Base-by-base conservation (phyloP, 768 basidiomycete genomes). In the Collybia nuda region DNA sequence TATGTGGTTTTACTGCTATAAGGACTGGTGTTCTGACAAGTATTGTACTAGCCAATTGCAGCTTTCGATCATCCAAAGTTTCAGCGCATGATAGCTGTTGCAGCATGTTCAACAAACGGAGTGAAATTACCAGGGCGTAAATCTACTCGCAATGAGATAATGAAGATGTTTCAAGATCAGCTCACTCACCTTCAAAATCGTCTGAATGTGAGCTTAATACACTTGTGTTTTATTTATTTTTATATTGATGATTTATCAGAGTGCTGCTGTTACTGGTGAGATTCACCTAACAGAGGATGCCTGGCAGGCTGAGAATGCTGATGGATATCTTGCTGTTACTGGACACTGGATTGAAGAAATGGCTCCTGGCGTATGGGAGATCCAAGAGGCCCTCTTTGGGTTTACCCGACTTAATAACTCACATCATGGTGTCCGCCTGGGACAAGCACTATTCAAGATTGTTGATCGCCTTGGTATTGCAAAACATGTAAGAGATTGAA, bases 241-340 rank as follows among this genome's bases (percentile, higher is more conserved):
- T 19, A 32, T 9, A 3, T 28, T 44, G 6, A 35, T 18, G 28
- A 15, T 18, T 29, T 23, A 32, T 19, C 3, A 40, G 29, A 32
- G 24, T 29, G 12, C 28, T 6, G 29, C 32, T 15, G 39, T 51
- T 19, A 26, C 5, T 2, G 43, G 50, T 1, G 41, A 42, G 12
- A 60, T 72, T n/a, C 69, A 52, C 26, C 43, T 72, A 1, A 76
- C 74, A 0, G 70, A 67, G 48, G 68, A 77, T 47, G 67, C 62
- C 1, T 76, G 73, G 74, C 69, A 72, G 41, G 76, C 75, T 0
- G 52, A 42, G 6, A 75, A 74, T 49, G 52, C 44, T 0, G 66
- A 74, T 44, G 59, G 58, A 0, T 76, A 75, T 54, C 71, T 75
- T 49, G 68, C 68, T 0, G 64, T 75, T 6, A 74, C 68, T 0